Base-by-base conservation (phyloP, 441 rosid genomes). In the Pelargonium myrrhifolium region DNA sequence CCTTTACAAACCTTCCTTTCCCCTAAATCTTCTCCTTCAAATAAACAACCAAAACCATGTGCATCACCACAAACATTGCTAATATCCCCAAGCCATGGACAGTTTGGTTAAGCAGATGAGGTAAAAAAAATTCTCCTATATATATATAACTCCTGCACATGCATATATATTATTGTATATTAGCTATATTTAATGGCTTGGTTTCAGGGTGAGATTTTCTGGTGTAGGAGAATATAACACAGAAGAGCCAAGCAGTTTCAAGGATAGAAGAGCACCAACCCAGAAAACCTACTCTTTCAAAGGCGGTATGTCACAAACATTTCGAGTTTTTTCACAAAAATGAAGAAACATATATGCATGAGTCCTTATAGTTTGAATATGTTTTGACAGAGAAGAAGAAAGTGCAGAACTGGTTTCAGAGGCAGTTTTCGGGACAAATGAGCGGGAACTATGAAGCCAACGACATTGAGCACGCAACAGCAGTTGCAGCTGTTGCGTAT, bases 401-500 rank as follows among this genome's bases (percentile, higher is more conserved):
- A 74, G n/a, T 76, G 22, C 79, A 71, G 69, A 81, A 71, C 75
- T 85, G 96, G 97, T 74, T 89, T 18, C 73, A 67, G 66, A 83
- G 80, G 74, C 88, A 81, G 67, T 82, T 79, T 72, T 79, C 83
- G 11, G 68, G 83, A 67, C 77, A 84, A 76, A 83, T 72, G 87
- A 85, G 79, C 49, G 65, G 56, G 67, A 74, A 71, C 42, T 66
- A 72, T 69, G 81, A 83, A 67, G 35, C 77, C 2, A 78, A 55
- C 39, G 84, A 68, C n/a, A 71, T 77, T 60, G 86, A 84, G 56
- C 77, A 70, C 6, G 90, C 74, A 58, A 69, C 80, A 21, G 90
- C 92, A 4, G 90, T 85, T 45, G 97, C 93, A 55, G 97, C 97
- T 35, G 81, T 93, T n/a, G 86, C 93, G 42, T 83, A 75, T 65